A percentile compares a stretch with the other conserved stretches of the same genome.
phyloP scores from a whole-genome alignment of 805 yeast species.

The Suhomyces faveliae region DNA sequence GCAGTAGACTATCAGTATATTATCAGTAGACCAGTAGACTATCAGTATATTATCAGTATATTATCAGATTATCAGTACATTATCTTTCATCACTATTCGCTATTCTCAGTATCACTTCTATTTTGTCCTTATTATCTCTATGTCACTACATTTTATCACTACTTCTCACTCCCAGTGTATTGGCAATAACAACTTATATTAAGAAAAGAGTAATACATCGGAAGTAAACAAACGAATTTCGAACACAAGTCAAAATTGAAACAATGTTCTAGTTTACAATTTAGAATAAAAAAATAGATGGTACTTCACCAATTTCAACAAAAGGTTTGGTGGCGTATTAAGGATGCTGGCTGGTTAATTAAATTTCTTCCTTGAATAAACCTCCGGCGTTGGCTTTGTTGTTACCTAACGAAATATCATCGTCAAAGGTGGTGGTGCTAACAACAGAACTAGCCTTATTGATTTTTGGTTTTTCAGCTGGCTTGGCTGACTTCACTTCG shows the following conservation, averaged over 20 bases:
- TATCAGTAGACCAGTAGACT: too few species aligned
- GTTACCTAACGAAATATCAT: slow-evolving; percentile 30
- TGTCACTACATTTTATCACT: not conserved
- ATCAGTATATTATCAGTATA: too few species aligned
- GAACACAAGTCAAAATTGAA: not conserved
- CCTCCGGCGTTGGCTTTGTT: slow-evolving; percentile 31
- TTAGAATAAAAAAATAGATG: not conserved
- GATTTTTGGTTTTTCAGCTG: not conserved
- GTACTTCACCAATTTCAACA: too few species aligned
- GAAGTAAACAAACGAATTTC: not conserved
- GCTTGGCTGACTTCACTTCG: slow-evolving; percentile 3
- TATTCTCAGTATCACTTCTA: too few species aligned
- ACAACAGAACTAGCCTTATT: slow-evolving; percentile 7
- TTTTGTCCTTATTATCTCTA: too few species aligned
- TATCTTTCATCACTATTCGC: not conserved
- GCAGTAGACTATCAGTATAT: too few species aligned
- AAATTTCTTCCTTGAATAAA: slow-evolving; percentile 43
- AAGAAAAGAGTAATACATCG: slow-evolving; percentile 7
- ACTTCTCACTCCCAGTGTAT: not conserved
- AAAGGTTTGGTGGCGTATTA: too few species aligned
- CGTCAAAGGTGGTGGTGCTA: slow-evolving; percentile 19
- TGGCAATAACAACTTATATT: slow-evolving; percentile 2
- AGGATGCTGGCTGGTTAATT: not conserved
- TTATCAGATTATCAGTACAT: not conserved
- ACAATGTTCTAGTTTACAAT: slow-evolving; percentile 4